phyloP scores from a whole-genome alignment of 257 asterid genomes.

The Primulina tabacum region DNA sequence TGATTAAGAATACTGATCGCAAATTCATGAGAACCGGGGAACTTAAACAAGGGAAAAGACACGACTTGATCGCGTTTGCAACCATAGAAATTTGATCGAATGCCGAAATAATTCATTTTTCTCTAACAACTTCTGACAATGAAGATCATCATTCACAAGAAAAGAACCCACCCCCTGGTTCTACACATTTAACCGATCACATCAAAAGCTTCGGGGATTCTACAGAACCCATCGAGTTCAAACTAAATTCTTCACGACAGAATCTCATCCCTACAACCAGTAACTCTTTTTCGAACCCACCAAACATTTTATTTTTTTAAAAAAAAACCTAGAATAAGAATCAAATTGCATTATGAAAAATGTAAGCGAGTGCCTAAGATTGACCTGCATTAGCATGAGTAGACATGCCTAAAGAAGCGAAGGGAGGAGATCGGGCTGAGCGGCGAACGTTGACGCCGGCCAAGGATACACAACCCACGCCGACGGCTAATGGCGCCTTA shows the following conservation, averaged over 20 bases:
- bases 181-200: background rate
- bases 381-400: conserved; percentile 48
- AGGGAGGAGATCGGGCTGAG: conserved; percentile 45
- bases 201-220: background rate
- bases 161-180: too few relatives aligned
- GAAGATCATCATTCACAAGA: too few relatives aligned
- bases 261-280: background rate
- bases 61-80: background rate
- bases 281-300: background rate
- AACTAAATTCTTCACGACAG: background rate
- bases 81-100: too few relatives aligned
- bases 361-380: background rate
- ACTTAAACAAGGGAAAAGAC: background rate
- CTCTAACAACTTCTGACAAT: too few relatives aligned
- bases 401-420: conserved; percentile 63
- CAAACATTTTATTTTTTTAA: background rate
- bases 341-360: background rate
- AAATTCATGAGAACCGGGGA: too few relatives aligned
- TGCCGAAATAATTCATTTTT: background rate
- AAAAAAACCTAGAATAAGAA: too few relatives aligned
- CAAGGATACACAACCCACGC: conserved; percentile 54
- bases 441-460: conserved; percentile 53
- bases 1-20: background rate
- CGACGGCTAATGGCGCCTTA: conserved; percentile 48
- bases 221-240: background rate